Percentiles rank a stretch among this genome's conserved stretches.
phyloP scores from a whole-genome alignment of 2,329 filamentous ascomycete species.

The Nigrospora osmanthi region DNA sequence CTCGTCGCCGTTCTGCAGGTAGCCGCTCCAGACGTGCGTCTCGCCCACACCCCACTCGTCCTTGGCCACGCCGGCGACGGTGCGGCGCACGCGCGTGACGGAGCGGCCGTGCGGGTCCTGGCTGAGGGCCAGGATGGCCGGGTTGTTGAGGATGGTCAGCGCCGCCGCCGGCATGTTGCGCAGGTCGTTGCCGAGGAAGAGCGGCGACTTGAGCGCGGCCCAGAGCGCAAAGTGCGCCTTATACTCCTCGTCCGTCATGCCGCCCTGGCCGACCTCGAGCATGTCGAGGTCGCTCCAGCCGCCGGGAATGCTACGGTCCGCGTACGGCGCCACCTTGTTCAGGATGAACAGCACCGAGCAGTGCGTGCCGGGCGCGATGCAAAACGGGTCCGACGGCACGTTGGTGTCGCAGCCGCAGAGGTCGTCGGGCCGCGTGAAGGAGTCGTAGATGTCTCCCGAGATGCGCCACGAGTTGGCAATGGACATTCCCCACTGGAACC shows the following conservation, averaged over 20 bases:
- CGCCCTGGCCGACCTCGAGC: slow-evolving; percentile 4
- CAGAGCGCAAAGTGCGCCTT: slow-evolving; percentile 4
- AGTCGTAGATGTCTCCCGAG: slow-evolving; percentile 24
- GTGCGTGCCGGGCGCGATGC: slow-evolving; percentile 13
- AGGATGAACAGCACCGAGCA: slow-evolving; percentile 19
- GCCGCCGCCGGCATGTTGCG: not conserved
- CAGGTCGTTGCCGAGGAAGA: slow-evolving; percentile 2
- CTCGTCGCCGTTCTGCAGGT: slow-evolving; percentile 3
- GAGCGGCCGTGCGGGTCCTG: slow-evolving; percentile 4
- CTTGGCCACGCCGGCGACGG: not conserved
- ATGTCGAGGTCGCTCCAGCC: slow-evolving; percentile 4
- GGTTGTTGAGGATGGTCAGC: slow-evolving; percentile 2
- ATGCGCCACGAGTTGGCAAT: slow-evolving; percentile 25
- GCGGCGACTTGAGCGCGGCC: slow-evolving; percentile 3
- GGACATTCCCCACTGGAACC: slow-evolving; percentile 15
- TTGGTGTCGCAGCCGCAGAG: slow-evolving; percentile 21
- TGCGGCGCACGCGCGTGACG: slow-evolving; percentile 2
- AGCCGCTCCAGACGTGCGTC: slow-evolving; percentile 9
- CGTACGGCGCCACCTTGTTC: slow-evolving; percentile 12
- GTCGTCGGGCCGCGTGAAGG: slow-evolving; percentile 22
- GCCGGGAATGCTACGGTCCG: slow-evolving; percentile 2
- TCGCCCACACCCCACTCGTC: slow-evolving; percentile 7
- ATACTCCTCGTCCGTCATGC: slow-evolving; percentile 6
- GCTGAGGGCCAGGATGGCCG: slow-evolving; percentile 3
- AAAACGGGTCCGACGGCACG: slow-evolving; percentile 11